These are phyloP conservation scores for Pseudocercospora pini-densiflorae DNA, from an alignment of 2,329 filamentous ascomycete genomes.

Conservation along the genomic window DNA sequence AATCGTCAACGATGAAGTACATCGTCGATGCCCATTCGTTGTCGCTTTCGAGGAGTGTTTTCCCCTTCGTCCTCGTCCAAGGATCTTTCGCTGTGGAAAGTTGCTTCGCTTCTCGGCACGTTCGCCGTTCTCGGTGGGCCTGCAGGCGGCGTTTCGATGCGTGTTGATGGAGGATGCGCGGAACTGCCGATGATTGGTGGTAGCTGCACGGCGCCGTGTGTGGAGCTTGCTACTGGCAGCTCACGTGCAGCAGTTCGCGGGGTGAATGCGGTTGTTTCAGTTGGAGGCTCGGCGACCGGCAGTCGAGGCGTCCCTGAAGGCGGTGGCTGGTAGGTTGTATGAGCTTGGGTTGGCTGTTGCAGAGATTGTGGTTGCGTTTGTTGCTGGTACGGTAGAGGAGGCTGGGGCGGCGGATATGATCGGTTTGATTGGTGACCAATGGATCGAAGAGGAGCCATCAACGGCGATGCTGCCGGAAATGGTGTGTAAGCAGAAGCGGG, in stretches of 20 bases:
- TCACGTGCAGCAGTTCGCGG: slow-evolving; percentile 25
- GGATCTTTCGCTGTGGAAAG: slow-evolving; percentile 17
- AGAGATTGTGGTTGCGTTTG: slow-evolving; percentile 13
- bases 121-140: slow-evolving; percentile 1
- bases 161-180: not conserved
- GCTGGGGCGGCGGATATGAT: slow-evolving; percentile 26
- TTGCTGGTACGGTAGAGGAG: slow-evolving; percentile 19
- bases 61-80: slow-evolving; percentile 31
- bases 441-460: slow-evolving; percentile 26
- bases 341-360: slow-evolving; percentile 7
- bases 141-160: slow-evolving; percentile 5
- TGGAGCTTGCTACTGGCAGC: slow-evolving; percentile 11
- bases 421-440: slow-evolving; percentile 23
- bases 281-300: slow-evolving; percentile 31
- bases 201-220: slow-evolving; percentile 28
- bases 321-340: slow-evolving; percentile 7
- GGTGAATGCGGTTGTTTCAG: slow-evolving; percentile 32
- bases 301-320: slow-evolving; percentile 22
- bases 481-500: slow-evolving; percentile 24
- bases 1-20: slow-evolving; percentile 33
- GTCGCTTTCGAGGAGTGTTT: slow-evolving; percentile 33
- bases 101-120: not conserved
- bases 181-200: slow-evolving; percentile 32
- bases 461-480: slow-evolving; percentile 20
- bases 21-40: slow-evolving; percentile 39